Percentiles rank a stretch among this genome's conserved stretches.
phyloP scores from a whole-genome alignment of 805 yeast species.

The Ogataea trehalophila region DNA sequence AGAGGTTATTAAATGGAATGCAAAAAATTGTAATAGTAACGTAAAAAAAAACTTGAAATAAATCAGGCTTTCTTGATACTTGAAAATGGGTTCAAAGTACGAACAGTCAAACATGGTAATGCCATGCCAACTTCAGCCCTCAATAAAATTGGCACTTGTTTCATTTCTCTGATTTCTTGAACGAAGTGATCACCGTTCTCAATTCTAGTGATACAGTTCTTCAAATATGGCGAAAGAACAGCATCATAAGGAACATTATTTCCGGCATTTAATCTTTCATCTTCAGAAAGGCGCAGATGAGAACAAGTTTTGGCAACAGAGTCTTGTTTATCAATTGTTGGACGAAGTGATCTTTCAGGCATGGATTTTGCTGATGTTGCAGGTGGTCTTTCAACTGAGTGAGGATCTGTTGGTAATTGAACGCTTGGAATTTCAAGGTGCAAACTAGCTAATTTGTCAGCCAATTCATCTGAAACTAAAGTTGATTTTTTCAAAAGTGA shows the following conservation, averaged over 20 bases:
- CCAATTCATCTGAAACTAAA: slow-evolving; percentile 37
- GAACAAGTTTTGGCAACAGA: slow-evolving; percentile 6
- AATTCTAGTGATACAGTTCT: slow-evolving; percentile 49
- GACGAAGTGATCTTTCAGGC: slow-evolving; percentile 25
- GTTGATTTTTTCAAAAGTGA: slow-evolving; percentile 27
- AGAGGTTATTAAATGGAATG: not conserved
- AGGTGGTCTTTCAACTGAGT: slow-evolving; percentile 5
- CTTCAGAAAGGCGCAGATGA: slow-evolving; percentile 4
- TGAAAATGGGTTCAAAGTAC: slow-evolving; percentile 81
- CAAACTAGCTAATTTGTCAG: slow-evolving; percentile 44
- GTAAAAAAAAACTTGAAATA: not conserved
- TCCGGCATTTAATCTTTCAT: not conserved
- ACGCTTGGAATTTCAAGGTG: slow-evolving; percentile 46
- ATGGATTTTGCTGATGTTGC: slow-evolving; percentile 22
- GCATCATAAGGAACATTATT: slow-evolving; percentile 20
- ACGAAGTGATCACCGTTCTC: slow-evolving; percentile 55
- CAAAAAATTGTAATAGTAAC: slow-evolving; percentile 1
- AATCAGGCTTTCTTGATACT: slow-evolving; percentile 12
- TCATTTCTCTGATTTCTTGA: slow-evolving; percentile 78
- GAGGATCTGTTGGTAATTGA: slow-evolving; percentile 21
- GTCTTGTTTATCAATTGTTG: slow-evolving; percentile 5
- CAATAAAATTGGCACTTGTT: slow-evolving; percentile 76
- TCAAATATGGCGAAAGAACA: slow-evolving; percentile 54
- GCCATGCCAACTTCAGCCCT: slow-evolving; percentile 95
- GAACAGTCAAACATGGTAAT: slow-evolving; percentile 87